These are phyloP conservation scores for Eucalyptus marginata DNA, from an alignment of 345 rosid genomes.

Conservation along the genomic window DNA sequence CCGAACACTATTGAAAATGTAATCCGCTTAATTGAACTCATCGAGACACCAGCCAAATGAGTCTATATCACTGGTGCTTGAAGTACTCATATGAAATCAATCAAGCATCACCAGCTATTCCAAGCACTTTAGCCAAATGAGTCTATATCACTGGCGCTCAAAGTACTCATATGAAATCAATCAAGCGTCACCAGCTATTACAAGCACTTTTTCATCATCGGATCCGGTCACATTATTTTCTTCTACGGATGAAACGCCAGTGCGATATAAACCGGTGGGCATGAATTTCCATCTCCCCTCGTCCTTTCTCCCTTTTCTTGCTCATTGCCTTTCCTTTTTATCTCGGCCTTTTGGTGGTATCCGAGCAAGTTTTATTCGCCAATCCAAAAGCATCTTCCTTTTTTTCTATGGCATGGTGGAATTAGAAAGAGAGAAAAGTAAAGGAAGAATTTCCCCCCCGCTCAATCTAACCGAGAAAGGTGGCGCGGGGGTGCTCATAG, in stretches of 20 bases:
- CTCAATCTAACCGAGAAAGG: neutral
- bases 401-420: neutral
- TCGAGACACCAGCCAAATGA: neutral
- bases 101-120: neutral
- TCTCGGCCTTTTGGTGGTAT: neutral
- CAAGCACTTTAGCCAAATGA: neutral
- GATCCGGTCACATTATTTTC: neutral
- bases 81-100: neutral
- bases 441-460: neutral
- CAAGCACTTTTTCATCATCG: neutral
- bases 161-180: neutral
- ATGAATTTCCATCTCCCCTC: neutral
- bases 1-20: neutral
- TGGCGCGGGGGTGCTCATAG: neutral
- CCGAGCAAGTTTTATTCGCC: neutral
- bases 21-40: neutral
- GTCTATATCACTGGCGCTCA: too few relatives aligned
- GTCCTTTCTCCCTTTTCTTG: neutral
- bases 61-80: accelerated
- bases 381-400: neutral
- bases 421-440: neutral
- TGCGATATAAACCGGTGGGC: neutral
- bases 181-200: neutral
- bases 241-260: neutral
- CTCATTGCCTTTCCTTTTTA: neutral